Evolutionary conservation across 2,329 filamentous ascomycete species (phyloP).

Genomic region (Cladophialophora bantiana): DNA sequence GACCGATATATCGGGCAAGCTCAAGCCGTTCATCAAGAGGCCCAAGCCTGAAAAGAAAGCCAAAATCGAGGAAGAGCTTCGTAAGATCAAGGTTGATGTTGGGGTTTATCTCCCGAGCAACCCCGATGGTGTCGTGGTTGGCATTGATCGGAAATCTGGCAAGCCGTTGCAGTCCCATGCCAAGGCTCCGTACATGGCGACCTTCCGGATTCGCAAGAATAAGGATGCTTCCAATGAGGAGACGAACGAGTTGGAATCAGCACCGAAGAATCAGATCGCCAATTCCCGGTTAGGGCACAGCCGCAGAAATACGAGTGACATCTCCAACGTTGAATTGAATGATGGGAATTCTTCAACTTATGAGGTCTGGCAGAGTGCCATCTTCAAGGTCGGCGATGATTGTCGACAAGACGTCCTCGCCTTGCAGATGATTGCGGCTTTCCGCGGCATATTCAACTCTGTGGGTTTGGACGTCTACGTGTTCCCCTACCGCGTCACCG

Average conservation of each 20-base stretch:
- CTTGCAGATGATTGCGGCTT: constrained; percentile 96
- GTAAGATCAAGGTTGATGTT: constrained; percentile 95
- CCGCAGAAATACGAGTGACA: constrained; percentile 36
- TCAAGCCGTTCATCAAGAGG: constrained; percentile 90
- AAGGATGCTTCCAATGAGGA: constrained; percentile 59
- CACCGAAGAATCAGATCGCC: constrained; percentile 40
- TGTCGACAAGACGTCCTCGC: constrained; percentile 96
- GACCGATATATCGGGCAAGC: constrained; percentile 91
- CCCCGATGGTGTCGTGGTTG: constrained; percentile 94
- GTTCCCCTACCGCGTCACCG: constrained; percentile 95
- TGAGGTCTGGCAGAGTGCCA: constrained; percentile 98
- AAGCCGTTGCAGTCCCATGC: constrained; percentile 97
- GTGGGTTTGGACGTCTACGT: constrained; percentile 97
- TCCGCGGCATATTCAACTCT: constrained; percentile 94
- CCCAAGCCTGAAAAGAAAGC: constrained; percentile 97
- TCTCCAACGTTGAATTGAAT: constrained; percentile 31
- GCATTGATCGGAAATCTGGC: constrained; percentile 96
- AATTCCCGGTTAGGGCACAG: constrained; percentile 40
- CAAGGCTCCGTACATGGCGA: constrained; percentile 98
- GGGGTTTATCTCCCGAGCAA: constrained; percentile 98
- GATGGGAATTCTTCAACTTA: constrained; percentile 60
- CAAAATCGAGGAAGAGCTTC: constrained; percentile 97
- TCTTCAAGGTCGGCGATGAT: constrained; percentile 99
- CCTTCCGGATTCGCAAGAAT: constrained; percentile 92
- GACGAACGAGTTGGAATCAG: constrained; percentile 60